Conservation (phyloP, 2,329 filamentous ascomycete species). For the Aspergillus fumigatiaffinis region DNA sequence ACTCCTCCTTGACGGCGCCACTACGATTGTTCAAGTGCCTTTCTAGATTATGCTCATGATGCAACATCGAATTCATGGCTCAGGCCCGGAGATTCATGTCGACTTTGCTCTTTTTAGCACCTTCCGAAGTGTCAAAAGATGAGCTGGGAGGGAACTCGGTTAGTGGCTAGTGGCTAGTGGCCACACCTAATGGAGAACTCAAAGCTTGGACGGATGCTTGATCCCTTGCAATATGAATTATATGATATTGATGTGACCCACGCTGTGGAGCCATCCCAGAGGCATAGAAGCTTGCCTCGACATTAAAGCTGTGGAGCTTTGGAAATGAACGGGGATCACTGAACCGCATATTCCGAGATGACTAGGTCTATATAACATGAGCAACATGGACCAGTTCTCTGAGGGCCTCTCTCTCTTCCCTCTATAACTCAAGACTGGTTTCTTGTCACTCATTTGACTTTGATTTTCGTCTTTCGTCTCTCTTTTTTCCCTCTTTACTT, state of each 20-base stretch:
- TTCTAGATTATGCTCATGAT: neutral
- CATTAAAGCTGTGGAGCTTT: neutral
- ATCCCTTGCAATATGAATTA: neutral
- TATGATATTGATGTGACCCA: neutral
- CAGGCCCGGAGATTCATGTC: neutral
- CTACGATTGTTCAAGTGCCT: neutral
- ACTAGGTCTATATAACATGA: neutral
- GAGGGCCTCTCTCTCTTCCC: neutral
- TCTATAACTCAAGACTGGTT: conserved; percentile 18
- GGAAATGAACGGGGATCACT: neutral
- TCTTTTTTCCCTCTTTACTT: conserved; percentile 10
- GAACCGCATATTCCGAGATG: neutral
- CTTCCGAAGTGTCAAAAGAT: too few species aligned
- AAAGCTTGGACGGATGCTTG: neutral
- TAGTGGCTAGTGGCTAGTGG: neutral
- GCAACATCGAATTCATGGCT: neutral
- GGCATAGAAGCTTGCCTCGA: neutral
- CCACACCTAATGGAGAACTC: neutral
- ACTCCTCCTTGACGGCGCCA: neutral
- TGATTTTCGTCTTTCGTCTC: conserved; percentile 9
- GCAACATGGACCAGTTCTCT: neutral
- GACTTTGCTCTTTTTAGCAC: neutral
- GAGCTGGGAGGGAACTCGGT: neutral
- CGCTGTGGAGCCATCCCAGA: neutral
- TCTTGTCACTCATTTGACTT: conserved; percentile 9